A percentile compares a stretch with the other conserved stretches of the same genome.
These are phyloP conservation scores for Exobasidium cylindrosporum DNA, from an alignment of 1,284 basidiomycete species.

Conservation along the genomic window DNA sequence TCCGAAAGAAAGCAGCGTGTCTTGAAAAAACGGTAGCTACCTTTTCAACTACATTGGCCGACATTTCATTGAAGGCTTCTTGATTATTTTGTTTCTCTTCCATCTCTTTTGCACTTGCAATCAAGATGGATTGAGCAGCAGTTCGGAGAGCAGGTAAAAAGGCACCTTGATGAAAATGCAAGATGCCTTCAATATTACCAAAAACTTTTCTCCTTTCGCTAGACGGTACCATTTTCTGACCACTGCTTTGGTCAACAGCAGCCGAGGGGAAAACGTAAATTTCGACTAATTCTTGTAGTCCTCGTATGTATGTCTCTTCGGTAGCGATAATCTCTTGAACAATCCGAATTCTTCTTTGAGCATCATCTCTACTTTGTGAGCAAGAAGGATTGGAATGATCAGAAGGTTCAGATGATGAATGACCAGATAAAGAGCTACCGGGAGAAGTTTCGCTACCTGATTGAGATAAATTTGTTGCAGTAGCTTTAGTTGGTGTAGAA, in stretches of 20 bases:
- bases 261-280: conserved; percentile 88
- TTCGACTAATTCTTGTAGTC: conserved; percentile 84
- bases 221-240: conserved; percentile 76
- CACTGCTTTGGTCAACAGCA: conserved; percentile 60
- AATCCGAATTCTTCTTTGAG: conserved; percentile 47
- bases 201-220: conserved; percentile 89
- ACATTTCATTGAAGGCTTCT: conserved; percentile 57
- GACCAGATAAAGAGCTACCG: neutral
- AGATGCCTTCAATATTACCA: conserved; percentile 81
- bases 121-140: conserved; percentile 68
- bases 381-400: neutral
- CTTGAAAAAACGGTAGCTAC: conserved; percentile 77
- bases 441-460: neutral
- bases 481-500: neutral
- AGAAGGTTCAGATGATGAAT: neutral
- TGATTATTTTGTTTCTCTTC: conserved; percentile 67
- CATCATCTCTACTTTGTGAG: conserved; percentile 43
- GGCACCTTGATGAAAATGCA: conserved; percentile 85
- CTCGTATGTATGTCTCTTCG: conserved; percentile 90
- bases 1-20: conserved; percentile 50
- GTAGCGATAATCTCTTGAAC: conserved; percentile 65
- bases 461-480: neutral
- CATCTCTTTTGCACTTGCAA: conserved; percentile 53
- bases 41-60: conserved; percentile 71
- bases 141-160: conserved; percentile 67